A percentile compares a stretch with the other conserved stretches of the same genome.
Conservation (phyloP, 345 rosid genomes). For the Gossypium turneri region DNA sequence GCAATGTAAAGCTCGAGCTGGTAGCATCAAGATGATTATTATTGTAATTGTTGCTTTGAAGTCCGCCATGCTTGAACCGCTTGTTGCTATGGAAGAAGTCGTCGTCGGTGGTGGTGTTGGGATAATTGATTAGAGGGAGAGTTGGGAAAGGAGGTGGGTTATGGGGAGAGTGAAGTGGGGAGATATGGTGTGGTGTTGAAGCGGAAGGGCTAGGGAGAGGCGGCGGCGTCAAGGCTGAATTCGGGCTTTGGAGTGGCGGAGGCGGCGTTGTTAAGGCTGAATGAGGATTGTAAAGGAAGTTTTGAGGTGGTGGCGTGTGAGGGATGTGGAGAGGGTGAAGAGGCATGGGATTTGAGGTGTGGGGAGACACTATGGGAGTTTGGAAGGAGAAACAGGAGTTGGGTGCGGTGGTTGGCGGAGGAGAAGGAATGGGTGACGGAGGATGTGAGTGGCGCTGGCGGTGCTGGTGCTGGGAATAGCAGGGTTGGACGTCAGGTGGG, state of each 20-base stretch:
- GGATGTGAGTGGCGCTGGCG: constrained; percentile 23
- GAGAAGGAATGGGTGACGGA: constrained; percentile 16
- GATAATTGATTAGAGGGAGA: constrained; percentile 27
- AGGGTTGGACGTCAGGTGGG: constrained; percentile 47
- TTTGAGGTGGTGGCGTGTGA: not conserved
- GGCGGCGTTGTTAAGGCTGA: not conserved
- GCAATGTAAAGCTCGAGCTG: constrained; percentile 23
- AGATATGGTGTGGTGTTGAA: constrained; percentile 11
- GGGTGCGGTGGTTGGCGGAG: constrained; percentile 6
- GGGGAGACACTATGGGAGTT: constrained; percentile 5
- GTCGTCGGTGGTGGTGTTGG: too few species aligned
- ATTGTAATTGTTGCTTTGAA: not conserved
- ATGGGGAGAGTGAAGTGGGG: constrained; percentile 33
- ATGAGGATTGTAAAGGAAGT: not conserved
- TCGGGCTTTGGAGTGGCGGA: not conserved
- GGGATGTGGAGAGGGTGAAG: not conserved
- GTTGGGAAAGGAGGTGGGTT: constrained; percentile 26
- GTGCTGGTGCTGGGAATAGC: constrained; percentile 14
- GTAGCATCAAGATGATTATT: constrained; percentile 20
- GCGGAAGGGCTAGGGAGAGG: constrained; percentile 24
- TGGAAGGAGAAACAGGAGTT: constrained; percentile 31
- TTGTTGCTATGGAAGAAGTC: too few species aligned
- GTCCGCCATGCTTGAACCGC: not conserved
- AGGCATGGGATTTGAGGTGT: not conserved
- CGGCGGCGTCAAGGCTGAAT: constrained; percentile 16